These are phyloP conservation scores for Blastobotrys muscicola DNA, from an alignment of 805 yeast genomes.

Conservation along the genomic window DNA sequence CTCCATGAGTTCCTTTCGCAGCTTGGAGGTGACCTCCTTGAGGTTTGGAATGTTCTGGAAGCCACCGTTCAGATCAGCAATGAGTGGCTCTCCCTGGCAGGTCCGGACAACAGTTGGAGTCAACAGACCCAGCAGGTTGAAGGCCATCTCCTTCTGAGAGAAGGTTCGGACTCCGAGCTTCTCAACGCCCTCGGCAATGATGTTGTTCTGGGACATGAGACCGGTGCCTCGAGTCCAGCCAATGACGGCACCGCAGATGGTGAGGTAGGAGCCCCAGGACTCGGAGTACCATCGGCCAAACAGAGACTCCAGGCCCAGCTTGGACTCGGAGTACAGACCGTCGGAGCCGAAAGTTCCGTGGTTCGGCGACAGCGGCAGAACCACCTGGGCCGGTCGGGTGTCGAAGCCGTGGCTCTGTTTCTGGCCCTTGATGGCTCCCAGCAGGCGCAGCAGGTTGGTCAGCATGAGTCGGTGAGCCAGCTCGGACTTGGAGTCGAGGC, in stretches of 20 bases:
- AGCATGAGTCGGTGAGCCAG: constrained; percentile 98
- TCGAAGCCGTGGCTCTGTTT: constrained; percentile 68
- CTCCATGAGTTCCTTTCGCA: constrained; percentile 65
- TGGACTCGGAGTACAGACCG: constrained; percentile 97
- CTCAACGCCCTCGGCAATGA: constrained; percentile 96
- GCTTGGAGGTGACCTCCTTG: constrained; percentile 72
- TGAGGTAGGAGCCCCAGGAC: constrained; percentile 89
- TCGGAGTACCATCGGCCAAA: constrained; percentile 99
- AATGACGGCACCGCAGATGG: constrained; percentile 95
- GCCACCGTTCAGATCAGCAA: constrained; percentile 99
- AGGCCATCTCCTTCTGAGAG: constrained; percentile 99
- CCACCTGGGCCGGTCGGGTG: constrained; percentile 97
- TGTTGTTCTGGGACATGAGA: constrained; percentile 93
- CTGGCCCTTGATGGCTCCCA: constrained; percentile 82
- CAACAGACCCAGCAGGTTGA: constrained; percentile 90
- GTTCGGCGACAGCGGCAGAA: constrained; percentile 94
- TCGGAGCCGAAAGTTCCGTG: constrained; percentile 99
- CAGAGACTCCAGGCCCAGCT: constrained; percentile 86
- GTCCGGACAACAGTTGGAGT: constrained; percentile 74
- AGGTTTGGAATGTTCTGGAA: constrained; percentile 86
- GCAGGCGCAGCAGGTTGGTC: constrained; percentile 84
- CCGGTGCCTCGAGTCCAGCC: constrained; percentile 99
- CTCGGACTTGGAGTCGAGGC: constrained; percentile 90
- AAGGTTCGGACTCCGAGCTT: constrained; percentile 93
- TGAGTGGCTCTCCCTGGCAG: constrained; percentile 88